Evolutionary conservation across 2,329 filamentous ascomycete genomes (phyloP), one percentile per base, ranked within the genome.

Genomic region (Cladorrhinum sp.): DNA sequence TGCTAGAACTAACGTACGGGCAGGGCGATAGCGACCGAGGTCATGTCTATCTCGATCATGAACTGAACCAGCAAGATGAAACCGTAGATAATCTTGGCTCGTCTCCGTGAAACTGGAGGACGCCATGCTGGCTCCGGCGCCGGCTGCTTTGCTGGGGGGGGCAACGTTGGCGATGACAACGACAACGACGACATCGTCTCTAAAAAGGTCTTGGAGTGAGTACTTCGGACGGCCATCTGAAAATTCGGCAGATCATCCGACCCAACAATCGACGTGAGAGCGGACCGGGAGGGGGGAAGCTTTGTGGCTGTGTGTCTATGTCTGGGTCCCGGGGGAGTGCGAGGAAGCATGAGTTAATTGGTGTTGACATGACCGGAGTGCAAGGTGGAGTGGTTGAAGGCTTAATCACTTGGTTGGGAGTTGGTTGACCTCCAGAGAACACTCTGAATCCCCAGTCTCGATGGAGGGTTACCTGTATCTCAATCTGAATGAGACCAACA

Each of bases 31-130:
- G 64, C 67, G 9, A 67, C 55, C n/a, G 63, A 66, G 13, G 65
- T 66, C 55, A 62, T 65, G 51, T 68, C 67, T 27, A 68, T 51
- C 29, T 64, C 59, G 24, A 68, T 62, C 55, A 68, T 57, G 41
- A 68, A 65, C 18, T 67, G 65, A 12, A 66, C 57, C 24, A 65
- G 48, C n/a, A 66, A 60, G 24, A 66, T 64, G 55, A 66, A 66
- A 52, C 50, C 27, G n/a, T 65, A 67, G 23, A 68, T 60, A 16
- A 32, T 36, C 57, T 54, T 55, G 22, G 64, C 65, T 25, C 56
- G 62, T 50, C 51, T 51, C 16, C 18, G 50, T 10, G 61, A 54
- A 24, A 65, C 49, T 7, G 12, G 36, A 2, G 55, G 53, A 8
- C 13, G 18, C 24, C 23, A 49, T 4, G 58, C 32, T 36, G 32